Conservation (phyloP, 2,329 filamentous ascomycete species). For the Colletotrichum sp. region DNA sequence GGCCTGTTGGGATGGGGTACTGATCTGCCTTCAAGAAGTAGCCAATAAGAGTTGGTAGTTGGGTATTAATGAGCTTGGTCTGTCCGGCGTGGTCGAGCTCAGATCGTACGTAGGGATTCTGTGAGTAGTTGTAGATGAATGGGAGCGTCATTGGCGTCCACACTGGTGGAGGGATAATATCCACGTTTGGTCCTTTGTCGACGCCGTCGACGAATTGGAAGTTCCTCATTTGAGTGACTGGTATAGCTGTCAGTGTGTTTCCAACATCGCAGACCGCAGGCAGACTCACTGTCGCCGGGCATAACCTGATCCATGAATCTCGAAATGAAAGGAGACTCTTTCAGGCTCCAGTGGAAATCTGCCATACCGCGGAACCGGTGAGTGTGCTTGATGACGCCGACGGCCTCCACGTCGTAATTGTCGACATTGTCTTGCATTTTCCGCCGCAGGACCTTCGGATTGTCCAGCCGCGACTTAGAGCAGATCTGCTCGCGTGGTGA, state of each 20-base stretch:
- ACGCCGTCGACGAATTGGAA: slow-evolving; percentile 69
- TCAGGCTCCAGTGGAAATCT: slow-evolving; percentile 84
- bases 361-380: slow-evolving; percentile 87
- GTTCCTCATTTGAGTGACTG: slow-evolving; percentile 49
- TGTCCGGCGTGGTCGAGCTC: slow-evolving; percentile 61
- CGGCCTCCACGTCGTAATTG: slow-evolving; percentile 70
- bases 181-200: slow-evolving; percentile 61
- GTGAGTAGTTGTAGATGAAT: slow-evolving; percentile 82
- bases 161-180: slow-evolving; percentile 81
- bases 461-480: slow-evolving; percentile 55
- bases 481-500: slow-evolving; percentile 31
- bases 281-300: slow-evolving; percentile 67
- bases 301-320: slow-evolving; percentile 75
- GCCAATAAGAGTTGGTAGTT: slow-evolving; percentile 62
- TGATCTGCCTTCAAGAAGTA: slow-evolving; percentile 66
- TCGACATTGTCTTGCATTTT: slow-evolving; percentile 74
- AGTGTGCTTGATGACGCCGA: slow-evolving; percentile 77
- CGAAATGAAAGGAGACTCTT: slow-evolving; percentile 70
- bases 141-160: slow-evolving; percentile 77
- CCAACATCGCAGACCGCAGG: not conserved
- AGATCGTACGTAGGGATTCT: slow-evolving; percentile 78
- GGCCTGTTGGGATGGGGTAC: slow-evolving; percentile 66
- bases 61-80: slow-evolving; percentile 60
- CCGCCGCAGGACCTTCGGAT: slow-evolving; percentile 60
- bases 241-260: slow-evolving; percentile 42